Evolutionary conservation across 1,284 basidiomycete genomes (phyloP), one percentile per base, ranked within the genome.

Genomic region (Leccinum brunneo-olivaceum): DNA sequence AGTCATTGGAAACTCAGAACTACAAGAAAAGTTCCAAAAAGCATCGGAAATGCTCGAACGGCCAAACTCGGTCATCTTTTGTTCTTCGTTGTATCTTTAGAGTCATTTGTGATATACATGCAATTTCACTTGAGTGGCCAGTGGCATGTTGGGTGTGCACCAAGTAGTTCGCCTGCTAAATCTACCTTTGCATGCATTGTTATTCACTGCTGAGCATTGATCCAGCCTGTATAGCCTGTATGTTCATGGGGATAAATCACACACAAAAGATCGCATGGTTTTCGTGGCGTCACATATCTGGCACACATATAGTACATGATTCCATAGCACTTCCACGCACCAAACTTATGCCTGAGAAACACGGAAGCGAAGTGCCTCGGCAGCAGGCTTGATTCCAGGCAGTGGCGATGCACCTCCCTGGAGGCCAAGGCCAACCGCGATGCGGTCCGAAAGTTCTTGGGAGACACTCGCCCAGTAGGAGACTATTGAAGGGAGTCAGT

Each of bases 11-110:
- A 98, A 98, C 62, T 76, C 74, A 7, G 94, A 98, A 57, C 72
- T 98, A 28, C 81, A 93, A 65, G 81, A 91, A 55, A 95, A 92
- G 65, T 96, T 96, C 59, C 82, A 85, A 52, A 88, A 89, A 60
- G 74, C 85, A 14, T 80, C 88, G 3, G 89, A 92, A 62, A 81
- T 92, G 81, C 79, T 96, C 20, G 92, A 93, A 62, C 74, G 92
- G 27, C 90, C 87, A 1, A 92, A 90, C 61, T 92, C 90, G 1
- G 91, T 96, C 49, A 94, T 95, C 25, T 96, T 96, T 70, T 92
- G 89, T 61, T 91, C 90, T 27, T 91, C 89, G 15, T 64, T 90
- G 64, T 90, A 90, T 43, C 56, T 57, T 5, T 61, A 62, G 41
- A 19, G 15, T 33, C n/a, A 19, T 20, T 11, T 32, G 16, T 8